Evolutionary conservation across 192 early-diverging fungal genomes (phyloP).

Genomic region (Backusella psychrophila): DNA sequence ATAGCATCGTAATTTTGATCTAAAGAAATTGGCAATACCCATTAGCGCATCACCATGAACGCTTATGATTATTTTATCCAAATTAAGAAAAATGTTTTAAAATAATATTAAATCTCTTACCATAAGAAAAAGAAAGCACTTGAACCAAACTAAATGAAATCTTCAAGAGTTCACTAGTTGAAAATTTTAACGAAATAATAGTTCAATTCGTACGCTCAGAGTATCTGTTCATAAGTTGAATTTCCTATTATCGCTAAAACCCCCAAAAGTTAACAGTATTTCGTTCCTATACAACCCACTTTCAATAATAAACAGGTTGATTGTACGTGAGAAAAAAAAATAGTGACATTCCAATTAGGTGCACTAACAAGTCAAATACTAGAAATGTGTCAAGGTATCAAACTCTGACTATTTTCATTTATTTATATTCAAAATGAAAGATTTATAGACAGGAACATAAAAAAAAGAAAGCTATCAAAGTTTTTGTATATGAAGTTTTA

Average conservation of each 20-base stretch:
- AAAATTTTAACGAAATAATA: background rate
- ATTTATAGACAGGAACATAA: background rate
- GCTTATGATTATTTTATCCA: background rate
- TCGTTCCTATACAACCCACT: background rate
- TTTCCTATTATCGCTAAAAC: background rate
- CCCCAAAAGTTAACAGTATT: background rate
- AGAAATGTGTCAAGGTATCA: background rate
- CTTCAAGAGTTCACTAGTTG: background rate
- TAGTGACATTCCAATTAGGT: background rate
- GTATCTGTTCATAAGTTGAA: background rate
- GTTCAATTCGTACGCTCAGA: background rate
- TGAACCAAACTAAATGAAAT: background rate
- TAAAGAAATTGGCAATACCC: background rate
- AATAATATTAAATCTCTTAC: background rate
- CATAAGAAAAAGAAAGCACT: background rate
- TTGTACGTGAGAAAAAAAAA: background rate
- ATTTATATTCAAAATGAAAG: background rate
- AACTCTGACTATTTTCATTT: background rate
- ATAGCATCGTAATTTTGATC: background rate
- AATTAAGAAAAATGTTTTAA: background rate
- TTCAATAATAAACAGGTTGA: background rate
- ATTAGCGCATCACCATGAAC: background rate
- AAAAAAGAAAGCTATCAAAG: background rate
- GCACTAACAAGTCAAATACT: background rate
- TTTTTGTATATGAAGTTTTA: background rate